Conservation (phyloP, 73 alveolate species). For the Tetrahymena thermophila region DNA sequence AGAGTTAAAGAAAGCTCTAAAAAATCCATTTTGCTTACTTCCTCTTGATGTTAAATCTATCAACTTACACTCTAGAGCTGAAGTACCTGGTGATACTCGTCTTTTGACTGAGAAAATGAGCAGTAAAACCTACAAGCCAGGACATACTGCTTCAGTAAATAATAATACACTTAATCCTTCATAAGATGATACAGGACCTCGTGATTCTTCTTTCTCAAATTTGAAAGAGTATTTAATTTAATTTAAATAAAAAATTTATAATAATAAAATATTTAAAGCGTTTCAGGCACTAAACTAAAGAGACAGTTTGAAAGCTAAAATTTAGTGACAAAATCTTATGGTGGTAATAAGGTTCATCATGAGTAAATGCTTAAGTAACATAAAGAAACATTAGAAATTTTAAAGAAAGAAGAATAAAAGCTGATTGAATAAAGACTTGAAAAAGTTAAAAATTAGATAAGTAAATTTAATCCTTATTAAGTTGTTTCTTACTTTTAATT, state of each 20-base stretch:
- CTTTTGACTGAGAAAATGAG: neutral
- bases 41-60: conserved; percentile 34
- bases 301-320: conserved; percentile 5
- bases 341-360: conserved; percentile 24
- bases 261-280: conserved; percentile 8
- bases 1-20: conserved; percentile 16
- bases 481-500: neutral
- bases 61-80: conserved; percentile 21
- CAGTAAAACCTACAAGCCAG: conserved; percentile 14
- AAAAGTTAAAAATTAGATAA: neutral
- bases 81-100: conserved; percentile 10
- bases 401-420: conserved; percentile 19
- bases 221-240: neutral
- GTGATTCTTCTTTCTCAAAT: neutral
- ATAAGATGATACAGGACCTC: conserved; percentile 18
- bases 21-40: conserved; percentile 18
- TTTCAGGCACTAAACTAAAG: conserved; percentile 23
- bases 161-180: conserved; percentile 4
- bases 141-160: neutral
- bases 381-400: conserved; percentile 8
- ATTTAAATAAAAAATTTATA: neutral
- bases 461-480: neutral
- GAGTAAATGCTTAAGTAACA: conserved; percentile 9
- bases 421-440: conserved; percentile 12
- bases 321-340: conserved; percentile 30